Conservation (phyloP, 1,284 basidiomycete species). For the Earliella scabrosa region DNA sequence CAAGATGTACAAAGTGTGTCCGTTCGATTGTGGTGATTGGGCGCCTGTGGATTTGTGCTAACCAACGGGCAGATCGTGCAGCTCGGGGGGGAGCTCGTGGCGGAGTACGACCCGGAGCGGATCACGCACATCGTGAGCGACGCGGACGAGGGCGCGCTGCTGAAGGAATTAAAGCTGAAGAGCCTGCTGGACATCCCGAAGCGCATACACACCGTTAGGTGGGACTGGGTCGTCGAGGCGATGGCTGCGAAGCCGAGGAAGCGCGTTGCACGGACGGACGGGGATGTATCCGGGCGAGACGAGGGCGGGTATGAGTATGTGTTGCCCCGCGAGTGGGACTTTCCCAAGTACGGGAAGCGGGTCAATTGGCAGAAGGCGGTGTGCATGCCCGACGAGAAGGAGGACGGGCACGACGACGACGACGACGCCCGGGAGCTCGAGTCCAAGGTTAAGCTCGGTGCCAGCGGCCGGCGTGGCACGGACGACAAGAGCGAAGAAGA, state of each 20-base stretch:
- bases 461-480: background rate
- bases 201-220: slow-evolving; percentile 63
- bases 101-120: slow-evolving; percentile 52
- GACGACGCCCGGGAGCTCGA: too few relatives aligned
- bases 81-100: slow-evolving; percentile 58
- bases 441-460: background rate
- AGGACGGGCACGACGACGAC: too few relatives aligned
- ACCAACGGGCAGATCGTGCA: slow-evolving; percentile 52
- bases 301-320: slow-evolving; percentile 34
- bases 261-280: slow-evolving; percentile 4
- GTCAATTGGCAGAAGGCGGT: too few relatives aligned
- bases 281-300: too few relatives aligned
- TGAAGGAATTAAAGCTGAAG: slow-evolving; percentile 48
- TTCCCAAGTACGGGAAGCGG: too few relatives aligned
- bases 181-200: slow-evolving; percentile 58
- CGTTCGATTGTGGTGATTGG: background rate
- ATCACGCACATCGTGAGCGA: slow-evolving; percentile 72
- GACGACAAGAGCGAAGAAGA: slow-evolving; percentile 12
- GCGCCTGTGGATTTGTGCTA: background rate
- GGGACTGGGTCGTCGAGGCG: slow-evolving; percentile 56
- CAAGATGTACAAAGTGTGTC: slow-evolving; percentile 64
- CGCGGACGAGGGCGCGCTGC: slow-evolving; percentile 36
- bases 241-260: slow-evolving; percentile 2
- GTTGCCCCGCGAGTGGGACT: slow-evolving; percentile 43
- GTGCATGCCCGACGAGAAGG: too few relatives aligned